Conservation (phyloP, 2,329 filamentous ascomycete species). For the Ophiosphaerella narmari region DNA sequence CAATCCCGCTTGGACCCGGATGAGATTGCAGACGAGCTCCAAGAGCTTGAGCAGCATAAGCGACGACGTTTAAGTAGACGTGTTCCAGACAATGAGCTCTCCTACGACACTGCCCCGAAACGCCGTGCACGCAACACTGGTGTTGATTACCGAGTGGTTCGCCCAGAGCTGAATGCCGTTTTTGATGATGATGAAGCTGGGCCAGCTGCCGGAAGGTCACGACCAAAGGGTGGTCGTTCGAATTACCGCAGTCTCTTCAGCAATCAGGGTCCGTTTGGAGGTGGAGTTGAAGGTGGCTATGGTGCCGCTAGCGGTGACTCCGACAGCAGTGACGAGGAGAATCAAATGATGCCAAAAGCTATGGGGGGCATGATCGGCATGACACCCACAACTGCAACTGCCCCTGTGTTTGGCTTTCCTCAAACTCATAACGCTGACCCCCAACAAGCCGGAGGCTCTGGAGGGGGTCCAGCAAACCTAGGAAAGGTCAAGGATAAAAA, state of each 20-base stretch:
- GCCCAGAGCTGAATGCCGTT: constrained; percentile 70
- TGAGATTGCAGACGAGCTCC: constrained; percentile 49
- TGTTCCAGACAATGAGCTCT: constrained; percentile 50
- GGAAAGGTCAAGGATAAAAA: constrained; percentile 94
- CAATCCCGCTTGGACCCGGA: constrained; percentile 52
- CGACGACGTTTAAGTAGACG: constrained; percentile 39
- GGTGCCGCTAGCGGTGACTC: constrained; percentile 82
- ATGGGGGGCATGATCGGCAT: constrained; percentile 67
- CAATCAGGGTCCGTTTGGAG: constrained; percentile 90
- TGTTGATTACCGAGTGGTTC: constrained; percentile 85
- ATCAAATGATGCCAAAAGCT: constrained; percentile 62
- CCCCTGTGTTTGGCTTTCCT: constrained; percentile 59
- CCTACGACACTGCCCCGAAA: constrained; percentile 60
- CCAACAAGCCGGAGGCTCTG: constrained; percentile 53
- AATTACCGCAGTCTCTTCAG: constrained; percentile 80
- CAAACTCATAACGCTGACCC: constrained; percentile 64
- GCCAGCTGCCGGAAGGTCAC: constrained; percentile 70
- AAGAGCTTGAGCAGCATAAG: constrained; percentile 61
- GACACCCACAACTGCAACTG: constrained; percentile 60
- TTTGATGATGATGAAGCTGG: constrained; percentile 75
- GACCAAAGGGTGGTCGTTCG: constrained; percentile 61
- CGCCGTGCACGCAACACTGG: constrained; percentile 66
- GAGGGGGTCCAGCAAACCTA: constrained; percentile 76
- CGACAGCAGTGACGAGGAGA: constrained; percentile 96
- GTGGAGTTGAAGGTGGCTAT: constrained; percentile 77